Evolutionary conservation across 306 rosid genomes (phyloP), one percentile per base, ranked within the genome.

Genomic region (Chamaecrista fasciculata): DNA sequence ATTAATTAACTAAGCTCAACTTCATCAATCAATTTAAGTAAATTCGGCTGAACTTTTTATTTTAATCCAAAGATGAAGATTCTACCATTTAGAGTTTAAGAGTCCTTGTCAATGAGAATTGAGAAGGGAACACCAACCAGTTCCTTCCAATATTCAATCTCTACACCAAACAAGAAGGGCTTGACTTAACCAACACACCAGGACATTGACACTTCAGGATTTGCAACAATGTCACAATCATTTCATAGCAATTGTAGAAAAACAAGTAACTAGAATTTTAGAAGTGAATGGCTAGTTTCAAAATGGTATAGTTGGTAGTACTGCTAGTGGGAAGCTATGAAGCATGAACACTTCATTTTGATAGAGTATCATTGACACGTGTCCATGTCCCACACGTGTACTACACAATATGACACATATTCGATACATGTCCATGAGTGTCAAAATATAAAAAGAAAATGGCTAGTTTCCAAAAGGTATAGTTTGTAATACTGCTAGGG

Each of bases 161-260:
- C 21, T 15, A 16, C 28, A 43, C 37, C 40, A 46, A 16, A 65
- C 25, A 26, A 26, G 11, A 44, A 65, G 42, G 14, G 21, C 16
- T 2, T 16, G 11, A 18, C 14, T 11, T 16, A 34, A 9, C n/a
- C 24, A 16, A 43, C 25, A 26, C 43, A n/a, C 1, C 40, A 6
- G 14, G 33, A 42, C 14, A 1, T 15, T 63, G 52, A 63, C 42
- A 39, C 24, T 42, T 43, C 52, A 63, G 37, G 21, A 25, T 42
- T 15, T 42, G 53, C 69, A 28, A 55, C 36, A 33, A 33, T 33
- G 37, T 18, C 42, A 66, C 71, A 65, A 48, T 26, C 37, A 44
- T 43, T 31, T 26, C 69, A 64, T 26, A 15, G 11, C 51, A 2
- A 23, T 50, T 34, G 24, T 50, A 14, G 16, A 44, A 36, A 48